Conservation (phyloP, 768 basidiomycete genomes). For the Termitomyces sp. region DNA sequence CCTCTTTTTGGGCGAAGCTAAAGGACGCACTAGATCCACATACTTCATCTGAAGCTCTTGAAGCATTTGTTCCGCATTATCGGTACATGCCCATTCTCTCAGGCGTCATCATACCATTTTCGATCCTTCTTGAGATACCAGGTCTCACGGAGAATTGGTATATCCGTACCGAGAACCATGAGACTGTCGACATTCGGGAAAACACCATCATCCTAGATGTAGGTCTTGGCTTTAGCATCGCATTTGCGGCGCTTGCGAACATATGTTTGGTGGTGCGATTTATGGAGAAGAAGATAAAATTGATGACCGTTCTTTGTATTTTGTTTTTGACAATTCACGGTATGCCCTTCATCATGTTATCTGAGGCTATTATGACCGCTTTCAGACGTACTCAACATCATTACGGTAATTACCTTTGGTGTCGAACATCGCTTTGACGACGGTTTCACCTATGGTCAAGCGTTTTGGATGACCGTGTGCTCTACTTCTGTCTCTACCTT, state of each 20-base stretch:
- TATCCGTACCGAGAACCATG: constrained; percentile 44
- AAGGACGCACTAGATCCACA: constrained; percentile 18
- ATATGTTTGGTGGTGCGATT: constrained; percentile 64
- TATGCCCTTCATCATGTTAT: constrained; percentile 23
- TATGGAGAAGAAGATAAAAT: constrained; percentile 59
- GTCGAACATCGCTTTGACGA: constrained; percentile 53
- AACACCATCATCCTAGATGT: constrained; percentile 57
- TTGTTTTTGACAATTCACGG: constrained; percentile 66
- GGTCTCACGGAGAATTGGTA: constrained; percentile 76
- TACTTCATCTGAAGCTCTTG: constrained; percentile 19
- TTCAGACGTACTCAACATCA: constrained; percentile 68
- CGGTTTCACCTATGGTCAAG: constrained; percentile 64
- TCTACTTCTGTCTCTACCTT: constrained; percentile 63
- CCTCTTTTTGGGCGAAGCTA: constrained; percentile 12
- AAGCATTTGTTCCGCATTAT: constrained; percentile 47
- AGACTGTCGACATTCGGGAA: constrained; percentile 38
- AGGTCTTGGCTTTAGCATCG: constrained; percentile 64
- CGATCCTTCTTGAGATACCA: constrained; percentile 79
- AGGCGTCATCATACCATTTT: constrained; percentile 66
- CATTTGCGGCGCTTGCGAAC: constrained; percentile 65
- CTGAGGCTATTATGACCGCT: constrained; percentile 1
- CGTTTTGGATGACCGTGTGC: constrained; percentile 77
- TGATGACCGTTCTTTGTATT: constrained; percentile 62
- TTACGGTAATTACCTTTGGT: constrained; percentile 57
- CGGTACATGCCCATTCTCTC: constrained; percentile 63